These are phyloP conservation scores for Lactifluus subvellereus DNA, from an alignment of 768 basidiomycete species.

Conservation along the genomic window DNA sequence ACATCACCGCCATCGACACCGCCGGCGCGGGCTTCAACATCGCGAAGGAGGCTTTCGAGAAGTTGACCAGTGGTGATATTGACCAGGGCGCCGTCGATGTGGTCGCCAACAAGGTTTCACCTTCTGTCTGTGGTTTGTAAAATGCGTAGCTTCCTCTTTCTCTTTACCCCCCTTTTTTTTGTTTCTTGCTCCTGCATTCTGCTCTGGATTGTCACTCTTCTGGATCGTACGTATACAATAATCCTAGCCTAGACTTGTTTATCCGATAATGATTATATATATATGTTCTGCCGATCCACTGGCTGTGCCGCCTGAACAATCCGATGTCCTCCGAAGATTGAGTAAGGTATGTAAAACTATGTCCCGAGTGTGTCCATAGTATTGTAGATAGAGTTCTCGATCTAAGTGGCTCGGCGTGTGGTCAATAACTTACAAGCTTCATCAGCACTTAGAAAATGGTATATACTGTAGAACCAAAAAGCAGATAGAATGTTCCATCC, in stretches of 20 bases:
- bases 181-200: neutral
- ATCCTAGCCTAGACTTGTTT: neutral
- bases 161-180: neutral
- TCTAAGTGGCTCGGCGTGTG: neutral
- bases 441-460: neutral
- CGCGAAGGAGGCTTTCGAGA: constrained; percentile 30
- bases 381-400: neutral
- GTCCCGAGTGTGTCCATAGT: neutral
- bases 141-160: neutral
- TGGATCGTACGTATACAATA: too few relatives aligned
- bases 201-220: neutral
- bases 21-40: constrained; percentile 38
- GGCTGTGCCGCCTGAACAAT: too few relatives aligned
- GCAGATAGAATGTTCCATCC: neutral
- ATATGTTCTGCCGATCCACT: too few relatives aligned
- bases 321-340: too few relatives aligned
- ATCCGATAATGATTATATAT: too few relatives aligned
- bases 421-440: constrained; percentile 3
- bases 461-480: neutral
- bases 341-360: too few relatives aligned
- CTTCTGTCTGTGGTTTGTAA: constrained; percentile 27
- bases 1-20: constrained; percentile 48
- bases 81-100: constrained; percentile 27
- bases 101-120: constrained; percentile 27
- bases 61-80: constrained; percentile 29